A percentile compares a stretch with the other conserved stretches of the same genome.
These are phyloP conservation scores for Alternaria atra DNA, from an alignment of 2,329 filamentous ascomycete species.

Conservation along the genomic window DNA sequence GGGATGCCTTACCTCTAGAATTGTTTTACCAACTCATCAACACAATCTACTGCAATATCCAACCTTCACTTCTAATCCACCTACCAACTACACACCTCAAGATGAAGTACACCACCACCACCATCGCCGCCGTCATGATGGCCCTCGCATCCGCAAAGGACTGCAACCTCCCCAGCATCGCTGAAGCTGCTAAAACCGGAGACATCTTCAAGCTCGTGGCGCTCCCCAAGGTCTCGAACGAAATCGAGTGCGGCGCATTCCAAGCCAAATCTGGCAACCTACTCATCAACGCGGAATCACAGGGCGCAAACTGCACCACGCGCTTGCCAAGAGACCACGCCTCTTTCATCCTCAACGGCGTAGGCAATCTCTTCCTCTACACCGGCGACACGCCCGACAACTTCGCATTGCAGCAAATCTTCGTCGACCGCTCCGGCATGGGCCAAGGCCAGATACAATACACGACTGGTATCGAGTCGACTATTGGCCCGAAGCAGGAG, in stretches of 20 bases:
- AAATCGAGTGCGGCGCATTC: background rate
- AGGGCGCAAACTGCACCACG: background rate
- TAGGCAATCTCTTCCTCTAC: background rate
- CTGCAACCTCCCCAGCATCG: background rate
- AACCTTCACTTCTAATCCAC: background rate
- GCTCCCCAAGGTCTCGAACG: conserved; percentile 2
- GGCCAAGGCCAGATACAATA: background rate
- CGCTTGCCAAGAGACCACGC: background rate
- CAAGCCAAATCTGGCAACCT: background rate
- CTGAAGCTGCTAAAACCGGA: background rate
- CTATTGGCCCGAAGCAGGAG: background rate
- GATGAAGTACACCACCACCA: conserved; percentile 2
- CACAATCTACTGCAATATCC: background rate
- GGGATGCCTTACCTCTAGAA: background rate
- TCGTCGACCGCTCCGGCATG: background rate
- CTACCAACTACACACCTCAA: background rate
- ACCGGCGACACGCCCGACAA: background rate
- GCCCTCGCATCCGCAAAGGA: conserved; percentile 4
- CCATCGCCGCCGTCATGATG: background rate
- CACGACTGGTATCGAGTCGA: background rate
- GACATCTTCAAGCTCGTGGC: conserved; percentile 6
- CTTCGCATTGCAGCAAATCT: background rate
- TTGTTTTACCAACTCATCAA: background rate
- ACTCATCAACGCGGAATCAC: background rate
- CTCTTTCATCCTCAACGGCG: background rate